Evolutionary conservation across 768 basidiomycete species (phyloP).

Genomic region (Calocybe cyanea): DNA sequence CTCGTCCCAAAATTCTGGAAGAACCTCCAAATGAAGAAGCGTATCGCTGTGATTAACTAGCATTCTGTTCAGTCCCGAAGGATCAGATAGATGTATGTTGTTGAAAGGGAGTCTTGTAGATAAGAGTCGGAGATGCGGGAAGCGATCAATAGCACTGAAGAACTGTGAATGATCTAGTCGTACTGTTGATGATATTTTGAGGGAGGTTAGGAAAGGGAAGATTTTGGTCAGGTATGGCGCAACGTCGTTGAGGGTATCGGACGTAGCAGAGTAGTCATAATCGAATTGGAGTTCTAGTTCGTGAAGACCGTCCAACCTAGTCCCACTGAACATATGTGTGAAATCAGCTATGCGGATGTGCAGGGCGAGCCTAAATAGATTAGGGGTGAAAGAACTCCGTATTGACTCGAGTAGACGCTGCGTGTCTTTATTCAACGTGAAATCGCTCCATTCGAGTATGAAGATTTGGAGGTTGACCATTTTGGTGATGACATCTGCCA

Average conservation of each 20-base stretch:
- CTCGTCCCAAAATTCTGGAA: constrained; percentile 1
- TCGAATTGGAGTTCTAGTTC: constrained; percentile 3
- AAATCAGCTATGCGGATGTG: neutral
- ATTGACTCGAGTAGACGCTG: neutral
- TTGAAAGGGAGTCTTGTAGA: neutral
- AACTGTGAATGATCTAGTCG: neutral
- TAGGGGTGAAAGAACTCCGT: neutral
- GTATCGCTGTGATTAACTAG: neutral
- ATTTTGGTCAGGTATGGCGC: neutral
- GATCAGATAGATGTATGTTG: neutral
- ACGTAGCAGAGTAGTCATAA: neutral
- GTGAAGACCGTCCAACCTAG: neutral
- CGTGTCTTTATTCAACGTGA: neutral
- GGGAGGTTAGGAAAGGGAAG: neutral
- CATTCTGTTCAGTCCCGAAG: constrained; percentile 2
- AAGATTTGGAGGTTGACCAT: neutral
- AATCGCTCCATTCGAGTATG: neutral
- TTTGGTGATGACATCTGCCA: neutral
- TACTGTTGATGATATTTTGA: neutral
- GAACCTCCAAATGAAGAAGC: neutral
- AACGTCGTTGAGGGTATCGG: neutral
- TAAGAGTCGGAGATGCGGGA: neutral
- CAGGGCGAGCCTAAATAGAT: neutral
- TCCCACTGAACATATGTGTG: neutral
- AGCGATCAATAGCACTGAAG: neutral